Evolutionary conservation across 106 monocot species (phyloP).

Genomic region (Apostasia ramifera): DNA sequence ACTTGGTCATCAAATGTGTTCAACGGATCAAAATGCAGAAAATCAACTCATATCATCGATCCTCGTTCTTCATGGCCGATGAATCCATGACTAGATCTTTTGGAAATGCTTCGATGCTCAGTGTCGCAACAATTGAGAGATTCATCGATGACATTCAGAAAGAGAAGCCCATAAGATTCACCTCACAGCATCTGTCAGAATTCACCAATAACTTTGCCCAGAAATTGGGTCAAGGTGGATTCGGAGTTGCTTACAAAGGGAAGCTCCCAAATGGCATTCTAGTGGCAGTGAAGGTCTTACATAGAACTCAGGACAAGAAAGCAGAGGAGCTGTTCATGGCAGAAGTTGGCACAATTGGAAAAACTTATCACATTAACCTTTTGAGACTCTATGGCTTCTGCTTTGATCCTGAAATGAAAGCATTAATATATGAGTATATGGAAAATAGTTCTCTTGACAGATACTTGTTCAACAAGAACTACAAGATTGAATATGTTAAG

Average conservation of each 20-base stretch:
- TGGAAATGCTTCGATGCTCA: background rate
- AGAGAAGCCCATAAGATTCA: conserved; percentile 18
- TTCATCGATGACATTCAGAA: conserved; percentile 3
- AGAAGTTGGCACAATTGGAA: conserved; percentile 10
- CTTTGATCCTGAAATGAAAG: conserved; percentile 7
- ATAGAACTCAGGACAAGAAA: background rate
- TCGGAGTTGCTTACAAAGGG: conserved; percentile 17
- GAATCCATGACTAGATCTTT: no score
- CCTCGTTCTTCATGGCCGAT: background rate
- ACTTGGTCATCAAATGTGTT: background rate
- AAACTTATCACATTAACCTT: conserved; percentile 15
- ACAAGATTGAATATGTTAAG: conserved; percentile 9
- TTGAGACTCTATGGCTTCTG: conserved; percentile 18
- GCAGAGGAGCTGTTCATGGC: conserved; percentile 20
- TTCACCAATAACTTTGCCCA: conserved; percentile 8
- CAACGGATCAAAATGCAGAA: background rate
- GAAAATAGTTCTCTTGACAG: conserved; percentile 2
- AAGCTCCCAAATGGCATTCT: conserved; percentile 6
- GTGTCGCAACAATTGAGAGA: conserved; percentile 4
- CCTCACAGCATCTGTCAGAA: conserved; percentile 2
- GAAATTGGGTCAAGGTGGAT: conserved; percentile 15
- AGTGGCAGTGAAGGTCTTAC: conserved; percentile 13
- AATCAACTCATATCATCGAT: background rate
- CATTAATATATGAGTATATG: conserved; percentile 12
- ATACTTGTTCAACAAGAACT: conserved; percentile 1